These are phyloP conservation scores for Phtheirospermum japonicum DNA, from an alignment of 257 asterid species.

Conservation along the genomic window DNA sequence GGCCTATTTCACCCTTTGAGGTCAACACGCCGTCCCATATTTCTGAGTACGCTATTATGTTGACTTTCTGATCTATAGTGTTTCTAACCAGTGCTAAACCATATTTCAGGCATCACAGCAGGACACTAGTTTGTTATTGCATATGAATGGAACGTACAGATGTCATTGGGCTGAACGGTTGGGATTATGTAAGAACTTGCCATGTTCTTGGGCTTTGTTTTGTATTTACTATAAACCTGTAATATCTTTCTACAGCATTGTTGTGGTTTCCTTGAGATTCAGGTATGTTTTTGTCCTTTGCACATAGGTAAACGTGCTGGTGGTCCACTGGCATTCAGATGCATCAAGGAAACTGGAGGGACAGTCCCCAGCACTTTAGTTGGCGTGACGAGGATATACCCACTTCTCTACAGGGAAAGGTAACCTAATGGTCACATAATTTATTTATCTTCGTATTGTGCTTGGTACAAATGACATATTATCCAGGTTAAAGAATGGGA, in stretches of 20 bases:
- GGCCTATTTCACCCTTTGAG: slow-evolving; percentile 87
- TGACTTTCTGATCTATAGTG: slow-evolving; percentile 13
- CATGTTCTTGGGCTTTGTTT: slow-evolving; percentile 21
- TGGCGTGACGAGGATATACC: slow-evolving; percentile 80
- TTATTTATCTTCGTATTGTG: slow-evolving; percentile 16
- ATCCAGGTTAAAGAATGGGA: slow-evolving; percentile 66
- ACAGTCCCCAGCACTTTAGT: slow-evolving; percentile 76
- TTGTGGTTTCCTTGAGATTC: slow-evolving; percentile 31
- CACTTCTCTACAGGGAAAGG: slow-evolving; percentile 90
- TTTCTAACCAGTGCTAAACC: slow-evolving; percentile 23
- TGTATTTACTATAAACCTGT: not conserved
- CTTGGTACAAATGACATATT: slow-evolving; percentile 28
- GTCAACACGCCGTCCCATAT: slow-evolving; percentile 39
- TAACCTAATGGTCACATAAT: slow-evolving; percentile 33
- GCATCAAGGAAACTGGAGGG: slow-evolving; percentile 87
- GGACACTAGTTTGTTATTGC: slow-evolving; percentile 54
- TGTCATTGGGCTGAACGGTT: slow-evolving; percentile 96
- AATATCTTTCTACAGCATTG: slow-evolving; percentile 15
- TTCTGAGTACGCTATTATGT: slow-evolving; percentile 23
- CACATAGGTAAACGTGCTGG: slow-evolving; percentile 63
- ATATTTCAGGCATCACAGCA: slow-evolving; percentile 56
- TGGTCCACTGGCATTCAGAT: slow-evolving; percentile 76
- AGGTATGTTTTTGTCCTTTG: slow-evolving; percentile 24
- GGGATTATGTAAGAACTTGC: slow-evolving; percentile 74
- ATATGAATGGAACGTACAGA: slow-evolving; percentile 87